phyloP scores from a whole-genome alignment of 805 yeast species.

The Wickerhamiella qilinensis region DNA sequence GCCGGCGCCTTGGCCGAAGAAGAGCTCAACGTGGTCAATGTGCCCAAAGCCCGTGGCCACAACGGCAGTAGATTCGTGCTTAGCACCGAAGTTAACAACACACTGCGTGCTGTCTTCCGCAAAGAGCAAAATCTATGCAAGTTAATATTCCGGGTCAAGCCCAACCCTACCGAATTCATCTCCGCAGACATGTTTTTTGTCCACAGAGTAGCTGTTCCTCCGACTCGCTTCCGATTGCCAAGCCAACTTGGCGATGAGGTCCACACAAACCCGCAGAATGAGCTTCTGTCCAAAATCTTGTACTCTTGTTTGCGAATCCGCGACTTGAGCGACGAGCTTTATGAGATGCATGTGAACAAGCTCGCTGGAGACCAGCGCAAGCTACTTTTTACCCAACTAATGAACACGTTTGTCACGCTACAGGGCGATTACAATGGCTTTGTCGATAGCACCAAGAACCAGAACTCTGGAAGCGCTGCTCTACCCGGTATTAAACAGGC shows the following conservation, averaged over 20 bases:
- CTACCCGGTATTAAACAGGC: conserved; percentile 96
- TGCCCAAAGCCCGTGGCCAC: conserved; percentile 30
- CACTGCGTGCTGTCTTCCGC: conserved; percentile 57
- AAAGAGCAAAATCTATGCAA: conserved; percentile 54
- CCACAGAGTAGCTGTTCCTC: conserved; percentile 81
- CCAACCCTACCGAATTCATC: conserved; percentile 30
- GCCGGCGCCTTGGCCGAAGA: conserved; percentile 20
- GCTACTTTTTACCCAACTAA: conserved; percentile 67
- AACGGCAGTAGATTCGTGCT: conserved; percentile 73
- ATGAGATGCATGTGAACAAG: conserved; percentile 42
- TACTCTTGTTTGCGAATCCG: conserved; percentile 69
- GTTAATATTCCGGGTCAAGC: conserved; percentile 70
- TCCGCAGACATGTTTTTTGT: conserved; percentile 78
- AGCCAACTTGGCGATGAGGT: conserved; percentile 91
- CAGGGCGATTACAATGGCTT: conserved; percentile 93
- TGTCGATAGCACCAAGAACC: conserved; percentile 82
- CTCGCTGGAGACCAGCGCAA: conserved; percentile 50
- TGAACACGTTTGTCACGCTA: conserved; percentile 88
- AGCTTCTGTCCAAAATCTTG: conserved; percentile 62
- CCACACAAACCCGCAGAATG: conserved; percentile 89
- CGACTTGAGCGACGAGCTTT: conserved; percentile 75
- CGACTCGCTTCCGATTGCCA: conserved; percentile 94
- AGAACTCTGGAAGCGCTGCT: conserved; percentile 57
- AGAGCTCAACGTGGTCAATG: conserved; percentile 22
- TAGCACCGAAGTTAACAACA: conserved; percentile 73